phyloP scores from a whole-genome alignment of 2,329 filamentous ascomycete species.

The Stromatinia cepivora region DNA sequence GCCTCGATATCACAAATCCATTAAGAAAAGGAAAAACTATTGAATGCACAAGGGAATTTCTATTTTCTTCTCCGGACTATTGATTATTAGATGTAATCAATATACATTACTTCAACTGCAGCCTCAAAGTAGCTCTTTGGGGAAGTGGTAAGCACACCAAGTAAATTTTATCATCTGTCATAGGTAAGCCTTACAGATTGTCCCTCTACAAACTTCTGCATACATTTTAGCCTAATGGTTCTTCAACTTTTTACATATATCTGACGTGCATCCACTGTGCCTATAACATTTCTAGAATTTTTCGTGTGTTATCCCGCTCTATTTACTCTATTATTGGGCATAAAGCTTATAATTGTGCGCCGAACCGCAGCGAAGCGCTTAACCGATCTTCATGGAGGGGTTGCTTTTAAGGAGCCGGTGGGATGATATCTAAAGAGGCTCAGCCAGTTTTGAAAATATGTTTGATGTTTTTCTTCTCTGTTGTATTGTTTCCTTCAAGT shows the following conservation, averaged over 20 bases:
- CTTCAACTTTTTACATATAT: neutral
- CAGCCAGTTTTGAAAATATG: neutral
- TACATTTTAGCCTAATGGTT: slow-evolving; percentile 2
- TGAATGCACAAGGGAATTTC: neutral
- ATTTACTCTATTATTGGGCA: slow-evolving; percentile 16
- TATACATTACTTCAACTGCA: neutral
- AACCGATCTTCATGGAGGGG: slow-evolving; percentile 15
- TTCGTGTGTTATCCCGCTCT: slow-evolving; percentile 4
- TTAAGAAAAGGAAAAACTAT: neutral
- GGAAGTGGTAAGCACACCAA: neutral
- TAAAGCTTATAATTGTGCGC: neutral
- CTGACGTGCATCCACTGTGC: slow-evolving; percentile 19
- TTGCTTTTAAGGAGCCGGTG: neutral
- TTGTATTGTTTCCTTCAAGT: neutral
- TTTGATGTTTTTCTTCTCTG: neutral
- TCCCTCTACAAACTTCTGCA: slow-evolving; percentile 1
- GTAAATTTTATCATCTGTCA: neutral
- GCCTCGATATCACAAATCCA: neutral
- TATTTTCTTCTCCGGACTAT: neutral
- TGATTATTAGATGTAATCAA: neutral
- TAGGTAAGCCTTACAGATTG: slow-evolving; percentile 2
- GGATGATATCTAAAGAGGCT: slow-evolving; percentile 15
- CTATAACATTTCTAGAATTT: neutral
- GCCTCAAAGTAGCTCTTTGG: slow-evolving; percentile 10
- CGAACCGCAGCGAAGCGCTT: slow-evolving; percentile 15